phyloP scores from a whole-genome alignment of 441 rosid genomes.

The Aquilaria agallochum region DNA sequence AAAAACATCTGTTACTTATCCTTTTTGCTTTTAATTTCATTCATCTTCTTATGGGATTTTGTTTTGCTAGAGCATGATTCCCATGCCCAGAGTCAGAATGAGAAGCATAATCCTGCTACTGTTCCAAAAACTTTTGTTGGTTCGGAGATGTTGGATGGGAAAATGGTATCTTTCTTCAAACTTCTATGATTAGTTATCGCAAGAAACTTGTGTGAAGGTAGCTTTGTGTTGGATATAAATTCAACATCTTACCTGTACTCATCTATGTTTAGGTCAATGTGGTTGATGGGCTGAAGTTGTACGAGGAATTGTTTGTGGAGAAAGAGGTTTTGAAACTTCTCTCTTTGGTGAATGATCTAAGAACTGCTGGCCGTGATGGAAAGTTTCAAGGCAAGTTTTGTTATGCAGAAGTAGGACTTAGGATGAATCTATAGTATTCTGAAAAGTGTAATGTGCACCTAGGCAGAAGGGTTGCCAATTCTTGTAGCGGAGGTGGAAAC shows the following conservation, averaged over 20 bases:
- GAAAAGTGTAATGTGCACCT: no score
- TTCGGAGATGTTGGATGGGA: slow-evolving; percentile 64
- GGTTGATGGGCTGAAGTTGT: slow-evolving; percentile 83
- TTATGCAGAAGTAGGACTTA: not conserved
- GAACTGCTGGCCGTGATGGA: slow-evolving; percentile 68
- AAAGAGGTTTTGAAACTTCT: slow-evolving; percentile 59
- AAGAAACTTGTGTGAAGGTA: slow-evolving; percentile 1
- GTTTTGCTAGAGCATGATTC: slow-evolving; percentile 36
- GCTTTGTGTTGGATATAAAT: slow-evolving; percentile 3
- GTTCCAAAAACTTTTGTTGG: slow-evolving; percentile 57
- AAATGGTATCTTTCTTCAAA: slow-evolving; percentile 38
- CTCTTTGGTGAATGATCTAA: slow-evolving; percentile 68
- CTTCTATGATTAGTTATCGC: not conserved
- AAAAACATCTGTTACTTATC: not conserved
- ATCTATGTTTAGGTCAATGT: slow-evolving; percentile 64
- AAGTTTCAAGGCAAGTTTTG: slow-evolving; percentile 74
- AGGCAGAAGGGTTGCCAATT: no score
- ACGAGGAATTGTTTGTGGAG: slow-evolving; percentile 50
- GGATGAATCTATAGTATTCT: no score
- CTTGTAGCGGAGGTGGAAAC: no score
- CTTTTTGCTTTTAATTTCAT: not conserved
- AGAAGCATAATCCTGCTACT: slow-evolving; percentile 34
- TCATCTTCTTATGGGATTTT: slow-evolving; percentile 15
- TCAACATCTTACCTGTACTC: slow-evolving; percentile 11
- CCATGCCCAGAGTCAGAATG: slow-evolving; percentile 31